Conservation (phyloP, 768 basidiomycete species). For the Rhizopogon vinicolor region DNA sequence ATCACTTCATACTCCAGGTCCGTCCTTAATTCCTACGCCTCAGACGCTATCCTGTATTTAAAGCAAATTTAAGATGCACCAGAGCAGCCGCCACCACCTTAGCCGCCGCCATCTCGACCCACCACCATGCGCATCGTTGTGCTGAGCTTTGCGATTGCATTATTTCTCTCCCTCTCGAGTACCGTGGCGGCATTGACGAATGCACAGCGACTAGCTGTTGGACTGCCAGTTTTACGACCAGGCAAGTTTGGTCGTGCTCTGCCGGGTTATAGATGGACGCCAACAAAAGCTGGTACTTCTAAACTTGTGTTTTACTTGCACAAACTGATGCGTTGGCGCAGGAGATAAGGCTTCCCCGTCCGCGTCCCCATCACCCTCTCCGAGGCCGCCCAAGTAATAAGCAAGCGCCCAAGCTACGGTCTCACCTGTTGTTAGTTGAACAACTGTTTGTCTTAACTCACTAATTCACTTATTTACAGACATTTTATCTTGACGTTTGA, state of each 20-base stretch:
- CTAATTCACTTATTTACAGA: neutral
- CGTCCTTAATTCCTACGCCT: neutral
- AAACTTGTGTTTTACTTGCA: neutral
- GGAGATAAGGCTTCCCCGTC: neutral
- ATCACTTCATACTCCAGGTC: neutral
- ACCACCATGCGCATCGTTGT: conserved; percentile 4
- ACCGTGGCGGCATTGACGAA: conserved; percentile 29
- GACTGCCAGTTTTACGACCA: conserved; percentile 34
- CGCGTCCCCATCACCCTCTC: conserved; percentile 2
- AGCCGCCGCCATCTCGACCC: neutral
- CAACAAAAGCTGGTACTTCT: conserved; percentile 18
- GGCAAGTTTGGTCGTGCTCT: conserved; percentile 26
- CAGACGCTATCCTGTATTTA: neutral
- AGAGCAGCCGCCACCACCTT: neutral
- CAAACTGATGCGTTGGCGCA: neutral
- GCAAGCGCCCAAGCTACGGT: conserved; percentile 13
- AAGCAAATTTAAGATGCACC: neutral
- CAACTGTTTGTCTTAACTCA: neutral
- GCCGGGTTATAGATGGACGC: conserved; percentile 20
- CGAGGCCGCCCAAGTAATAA: conserved; percentile 11
- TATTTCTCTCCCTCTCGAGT: conserved; percentile 16
- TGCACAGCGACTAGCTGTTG: conserved; percentile 40
- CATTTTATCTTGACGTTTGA: neutral
- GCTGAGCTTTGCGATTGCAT: conserved; percentile 14
- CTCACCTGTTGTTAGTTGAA: conserved; percentile 28